Evolutionary conservation across 257 asterid genomes (phyloP), one percentile per base, ranked within the genome.

Genomic region (Solanum pinnatisectum): DNA sequence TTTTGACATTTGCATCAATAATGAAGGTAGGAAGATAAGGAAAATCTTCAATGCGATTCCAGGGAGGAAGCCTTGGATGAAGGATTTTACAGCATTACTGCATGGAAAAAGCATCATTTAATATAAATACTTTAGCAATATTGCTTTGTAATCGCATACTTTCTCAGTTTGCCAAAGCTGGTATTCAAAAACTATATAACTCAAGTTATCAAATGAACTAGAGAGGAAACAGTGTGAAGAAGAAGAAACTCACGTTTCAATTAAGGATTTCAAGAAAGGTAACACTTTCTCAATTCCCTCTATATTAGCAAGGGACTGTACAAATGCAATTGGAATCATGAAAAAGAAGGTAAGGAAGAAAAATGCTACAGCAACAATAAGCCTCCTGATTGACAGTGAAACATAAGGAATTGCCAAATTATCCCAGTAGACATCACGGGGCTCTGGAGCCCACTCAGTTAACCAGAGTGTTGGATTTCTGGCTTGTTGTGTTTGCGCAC

Each of bases 391-490:
- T 87, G 95, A 91, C 63, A 96, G 91, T 84, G 98, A 94, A 88
- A 96, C 97, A 92, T 94, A 96, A 44, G 99, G 99, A 87, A 96
- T 95, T 78, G 99, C 98, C 85, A 96, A 92, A 88, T 95, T 96
- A 77, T 90, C 88, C 99, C 99, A 96, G 86, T 91, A 96, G 74
- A 96, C 92, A 44, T 96, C 99, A 46, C 98, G 96, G 32, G 99
- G 99, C 91, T 96, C 99, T 36, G 99, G 86, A 65, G 98, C 98
- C 99, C 99, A 96, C 86, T 94, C 98, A 23, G 99, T 96, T 86
- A 96, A 88, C 99, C 99, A 96, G 88, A 91, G 22, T 33, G 99
- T 96, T 3, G 99, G 99, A 82, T 96, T 94, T 93, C 96, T 92
- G 27, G 98, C 91, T 90, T 94, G 98, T 84, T 93, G 95, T 74